phyloP scores from a whole-genome alignment of 2,329 filamentous ascomycete species.

The Lithohypha guttulata region DNA sequence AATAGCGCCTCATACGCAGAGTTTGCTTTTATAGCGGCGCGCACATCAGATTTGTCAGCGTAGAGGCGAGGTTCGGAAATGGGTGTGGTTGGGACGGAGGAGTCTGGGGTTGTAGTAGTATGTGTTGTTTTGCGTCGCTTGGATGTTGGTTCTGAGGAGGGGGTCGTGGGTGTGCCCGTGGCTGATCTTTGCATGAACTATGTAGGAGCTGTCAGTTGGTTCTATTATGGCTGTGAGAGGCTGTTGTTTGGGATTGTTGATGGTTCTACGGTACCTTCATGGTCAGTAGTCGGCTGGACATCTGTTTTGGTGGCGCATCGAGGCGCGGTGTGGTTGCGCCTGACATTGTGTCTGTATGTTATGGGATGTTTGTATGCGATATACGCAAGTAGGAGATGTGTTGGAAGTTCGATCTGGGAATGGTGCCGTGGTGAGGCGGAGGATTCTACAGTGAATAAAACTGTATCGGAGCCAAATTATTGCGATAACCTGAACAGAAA shows the following conservation, averaged over 20 bases:
- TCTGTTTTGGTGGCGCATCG: slow-evolving; percentile 15
- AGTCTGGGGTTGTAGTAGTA: too few species aligned
- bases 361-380: too few species aligned
- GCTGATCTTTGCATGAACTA: slow-evolving; percentile 23
- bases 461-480: too few species aligned
- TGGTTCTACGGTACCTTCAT: slow-evolving; percentile 22
- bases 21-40: slow-evolving; percentile 3
- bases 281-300: slow-evolving; percentile 21
- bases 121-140: slow-evolving; percentile 17
- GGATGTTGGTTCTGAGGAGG: slow-evolving; percentile 12
- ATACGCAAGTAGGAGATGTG: too few species aligned
- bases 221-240: not conserved
- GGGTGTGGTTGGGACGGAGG: slow-evolving; percentile 2
- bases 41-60: slow-evolving; percentile 4
- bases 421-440: too few species aligned
- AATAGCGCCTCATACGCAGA: slow-evolving; percentile 3
- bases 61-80: slow-evolving; percentile 1
- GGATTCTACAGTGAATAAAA: too few species aligned
- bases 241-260: slow-evolving; percentile 75
- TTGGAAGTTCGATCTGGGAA: too few species aligned
- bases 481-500: too few species aligned
- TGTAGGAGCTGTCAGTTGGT: slow-evolving; percentile 1
- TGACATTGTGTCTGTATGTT: slow-evolving; percentile 11
- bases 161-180: slow-evolving; percentile 13
- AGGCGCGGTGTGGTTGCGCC: slow-evolving; percentile 12